Percentiles rank a stretch among this genome's conserved stretches.
Conservation (phyloP, 257 asterid species). For the Oldenlandia corymbosa region DNA sequence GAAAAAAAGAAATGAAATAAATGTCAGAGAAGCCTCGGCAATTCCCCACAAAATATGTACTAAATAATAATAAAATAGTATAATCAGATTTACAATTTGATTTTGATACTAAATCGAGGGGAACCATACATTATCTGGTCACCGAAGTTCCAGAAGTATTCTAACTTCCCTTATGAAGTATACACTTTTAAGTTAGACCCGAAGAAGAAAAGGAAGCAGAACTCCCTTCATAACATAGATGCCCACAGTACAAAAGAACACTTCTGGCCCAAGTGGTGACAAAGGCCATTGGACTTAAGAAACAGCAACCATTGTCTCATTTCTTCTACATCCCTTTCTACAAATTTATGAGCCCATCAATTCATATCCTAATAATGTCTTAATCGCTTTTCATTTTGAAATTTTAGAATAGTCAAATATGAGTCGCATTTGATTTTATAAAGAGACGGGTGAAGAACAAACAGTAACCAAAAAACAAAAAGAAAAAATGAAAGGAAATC, state of each 20-base stretch:
- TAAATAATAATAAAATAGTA: not conserved
- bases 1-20: not conserved
- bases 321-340: not conserved
- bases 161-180: constrained; percentile 1
- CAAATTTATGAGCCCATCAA: not conserved
- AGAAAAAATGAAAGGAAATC: too few relatives aligned
- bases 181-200: not conserved
- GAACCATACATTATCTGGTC: not conserved
- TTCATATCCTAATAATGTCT: not conserved
- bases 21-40: not conserved
- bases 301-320: not conserved
- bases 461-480: too few relatives aligned
- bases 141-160: not conserved
- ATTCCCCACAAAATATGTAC: too few relatives aligned
- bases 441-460: too few relatives aligned
- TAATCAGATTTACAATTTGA: not conserved
- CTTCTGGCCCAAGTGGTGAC: not conserved
- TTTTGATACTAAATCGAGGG: not conserved
- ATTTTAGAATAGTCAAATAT: too few relatives aligned
- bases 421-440: too few relatives aligned
- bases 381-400: too few relatives aligned
- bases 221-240: not conserved
- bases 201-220: not conserved
- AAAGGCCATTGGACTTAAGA: not conserved
- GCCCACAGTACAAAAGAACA: not conserved